Percentiles rank a stretch among this genome's conserved stretches.
Conservation (phyloP, 768 basidiomycete genomes). For the Porpolomopsis calyptriformis region DNA sequence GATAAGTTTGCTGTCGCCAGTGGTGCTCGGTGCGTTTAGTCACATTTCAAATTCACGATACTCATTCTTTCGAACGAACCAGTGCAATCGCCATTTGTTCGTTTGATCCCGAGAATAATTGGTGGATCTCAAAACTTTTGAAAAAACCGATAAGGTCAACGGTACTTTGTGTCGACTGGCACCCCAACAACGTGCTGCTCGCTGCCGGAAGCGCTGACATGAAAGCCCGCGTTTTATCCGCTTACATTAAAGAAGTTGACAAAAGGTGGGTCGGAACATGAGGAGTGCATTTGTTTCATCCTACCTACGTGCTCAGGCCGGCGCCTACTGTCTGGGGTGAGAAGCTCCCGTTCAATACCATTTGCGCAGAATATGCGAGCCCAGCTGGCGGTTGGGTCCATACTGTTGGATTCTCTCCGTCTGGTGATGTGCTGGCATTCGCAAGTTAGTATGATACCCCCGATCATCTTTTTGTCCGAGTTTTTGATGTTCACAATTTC, state of each 20-base stretch:
- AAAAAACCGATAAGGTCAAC: constrained; percentile 98
- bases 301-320: constrained; percentile 43
- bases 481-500: constrained; percentile 1
- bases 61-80: not conserved
- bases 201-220: constrained; percentile 97
- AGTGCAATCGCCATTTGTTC: constrained; percentile 94
- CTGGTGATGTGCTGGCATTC: constrained; percentile 89
- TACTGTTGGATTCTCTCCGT: constrained; percentile 89
- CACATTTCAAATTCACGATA: not conserved
- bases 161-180: constrained; percentile 92
- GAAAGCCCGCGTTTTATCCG: constrained; percentile 96
- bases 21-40: constrained; percentile 67
- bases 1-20: constrained; percentile 98
- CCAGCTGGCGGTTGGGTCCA: constrained; percentile 97
- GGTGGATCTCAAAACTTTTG: constrained; percentile 96
- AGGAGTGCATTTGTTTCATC: not conserved
- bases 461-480: not conserved
- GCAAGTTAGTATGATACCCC: constrained; percentile 52
- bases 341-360: constrained; percentile 92
- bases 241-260: constrained; percentile 97
- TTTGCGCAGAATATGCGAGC: constrained; percentile 88
- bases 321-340: constrained; percentile 93
- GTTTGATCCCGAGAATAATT: constrained; percentile 95
- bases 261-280: constrained; percentile 48
- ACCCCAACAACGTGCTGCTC: constrained; percentile 95